Percentiles rank a stretch among this genome's conserved stretches.
These are phyloP conservation scores for Pythium brachiatum DNA, from an alignment of 352 stramenopile genomes.

Conservation along the genomic window DNA sequence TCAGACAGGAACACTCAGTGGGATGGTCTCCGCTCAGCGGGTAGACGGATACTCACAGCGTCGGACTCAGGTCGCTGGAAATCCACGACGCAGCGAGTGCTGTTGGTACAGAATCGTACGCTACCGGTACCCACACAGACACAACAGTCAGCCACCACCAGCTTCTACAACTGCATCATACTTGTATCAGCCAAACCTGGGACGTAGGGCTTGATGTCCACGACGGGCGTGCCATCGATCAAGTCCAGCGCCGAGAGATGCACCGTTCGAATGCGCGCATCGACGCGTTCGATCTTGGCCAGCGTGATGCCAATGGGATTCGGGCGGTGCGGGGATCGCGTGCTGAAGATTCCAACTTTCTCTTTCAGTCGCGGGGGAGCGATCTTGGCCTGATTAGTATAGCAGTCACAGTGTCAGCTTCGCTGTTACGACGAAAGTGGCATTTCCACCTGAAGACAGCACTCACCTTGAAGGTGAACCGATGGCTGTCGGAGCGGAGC, in stretches of 20 bases:
- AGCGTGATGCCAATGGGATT: conserved; percentile 94
- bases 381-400: conserved; percentile 55
- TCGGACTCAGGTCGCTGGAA: conserved; percentile 25
- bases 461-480: conserved; percentile 56
- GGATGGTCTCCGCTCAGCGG: background rate
- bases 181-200: conserved; percentile 33
- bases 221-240: conserved; percentile 95
- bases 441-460: background rate
- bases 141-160: background rate
- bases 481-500: conserved; percentile 68
- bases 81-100: conserved; percentile 19
- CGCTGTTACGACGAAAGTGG: background rate
- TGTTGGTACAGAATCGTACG: conserved; percentile 19
- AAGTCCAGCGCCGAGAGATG: conserved; percentile 89
- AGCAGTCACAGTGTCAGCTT: background rate
- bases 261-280: conserved; percentile 55
- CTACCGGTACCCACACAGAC: background rate
- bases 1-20: background rate
- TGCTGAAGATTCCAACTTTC: conserved; percentile 93
- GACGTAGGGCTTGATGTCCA: conserved; percentile 99
- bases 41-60: conserved; percentile 4
- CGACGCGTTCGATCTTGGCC: conserved; percentile 84
- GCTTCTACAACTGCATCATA: background rate
- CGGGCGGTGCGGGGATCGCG: conserved; percentile 95
- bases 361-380: conserved; percentile 67